Percentiles rank a stretch among this genome's conserved stretches.
Evolutionary conservation across 805 yeast genomes (phyloP).

Genomic region (Saccharomyces paradoxus): DNA sequence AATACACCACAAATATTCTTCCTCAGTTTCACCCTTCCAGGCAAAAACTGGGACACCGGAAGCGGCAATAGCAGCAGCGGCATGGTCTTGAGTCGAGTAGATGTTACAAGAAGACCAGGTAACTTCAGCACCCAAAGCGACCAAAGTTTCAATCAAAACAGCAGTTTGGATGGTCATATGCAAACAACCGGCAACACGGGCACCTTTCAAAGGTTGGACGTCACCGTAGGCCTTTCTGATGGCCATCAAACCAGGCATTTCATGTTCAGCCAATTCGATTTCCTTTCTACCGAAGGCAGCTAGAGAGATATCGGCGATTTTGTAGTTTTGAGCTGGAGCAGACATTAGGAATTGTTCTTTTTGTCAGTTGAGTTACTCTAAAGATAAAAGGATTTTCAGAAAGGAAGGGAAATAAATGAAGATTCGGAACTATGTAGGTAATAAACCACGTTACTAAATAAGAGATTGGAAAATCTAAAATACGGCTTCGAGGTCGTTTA

Average conservation of each 20-base stretch:
- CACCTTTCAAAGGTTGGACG: conserved; percentile 93
- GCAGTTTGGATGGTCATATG: conserved; percentile 99
- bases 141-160: conserved; percentile 93
- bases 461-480: neutral
- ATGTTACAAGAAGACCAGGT: conserved; percentile 99
- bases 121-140: conserved; percentile 97
- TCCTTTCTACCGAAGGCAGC: conserved; percentile 99
- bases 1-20: conserved; percentile 98
- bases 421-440: neutral
- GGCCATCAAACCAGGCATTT: conserved; percentile 98
- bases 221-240: conserved; percentile 88
- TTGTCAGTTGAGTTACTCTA: neutral
- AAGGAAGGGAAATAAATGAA: neutral
- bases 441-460: neutral
- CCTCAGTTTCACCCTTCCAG: conserved; percentile 99
- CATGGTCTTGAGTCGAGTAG: conserved; percentile 98
- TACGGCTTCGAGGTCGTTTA: neutral
- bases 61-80: conserved; percentile 99
- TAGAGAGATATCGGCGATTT: conserved; percentile 94
- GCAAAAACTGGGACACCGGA: conserved; percentile 98
- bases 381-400: neutral
- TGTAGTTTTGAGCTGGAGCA: conserved; percentile 65
- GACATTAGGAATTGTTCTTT: conserved; percentile 34
- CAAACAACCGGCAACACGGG: conserved; percentile 97
- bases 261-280: conserved; percentile 97